Base-by-base conservation (phyloP, 352 stramenopile species). In the Thraustochytrium sp. region DNA sequence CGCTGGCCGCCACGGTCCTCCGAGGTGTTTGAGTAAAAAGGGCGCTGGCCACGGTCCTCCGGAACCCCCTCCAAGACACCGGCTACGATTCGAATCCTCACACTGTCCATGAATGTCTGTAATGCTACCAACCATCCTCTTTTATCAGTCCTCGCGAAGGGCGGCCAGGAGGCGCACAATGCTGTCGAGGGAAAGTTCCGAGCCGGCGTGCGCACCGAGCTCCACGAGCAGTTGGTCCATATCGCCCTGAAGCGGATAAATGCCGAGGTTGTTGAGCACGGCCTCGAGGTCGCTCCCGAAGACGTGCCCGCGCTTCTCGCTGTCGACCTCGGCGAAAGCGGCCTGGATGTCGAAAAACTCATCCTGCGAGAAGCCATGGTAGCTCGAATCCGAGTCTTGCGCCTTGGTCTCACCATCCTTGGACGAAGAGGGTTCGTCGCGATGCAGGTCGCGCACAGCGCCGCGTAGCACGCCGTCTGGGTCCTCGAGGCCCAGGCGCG, bases 391-490 rank as follows among this genome's bases (percentile, higher is more conserved):
- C 54, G 13, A 11, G 36, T 26, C 59, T 75, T 18, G 21, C 31
- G 21, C 16, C 23, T 11, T 16, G 65, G 76, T 21, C 48, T 44
- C 48, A 34, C 16, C 55, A 3, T 21, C 4, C 5, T 23, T 55
- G 16, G 8, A 26, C 42, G 3, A 31, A 16, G 23, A 34, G n/a
- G 36, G 16, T 65, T 18, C 72, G 4, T 62, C 72, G 54, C 38
- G 13, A 75, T n/a, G n/a, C n/a, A n/a, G n/a, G n/a, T n/a, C n/a
- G n/a, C 51, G 88, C 4, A 96, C 85, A 31, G 89, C 92, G 48
- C 92, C 88, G 80, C 89, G 92, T 64, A 96, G 74, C 2, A 96
- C 90, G 46, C 89, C 88, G 56, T 93, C 89, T 0, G 92, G 88
- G 37, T 90, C 84, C 23, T 88, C 90, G 1, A 96, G 87, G 37